Percentiles rank a stretch among this genome's conserved stretches.
phyloP scores from a whole-genome alignment of 1,284 basidiomycete genomes.

The Irpex sp. region DNA sequence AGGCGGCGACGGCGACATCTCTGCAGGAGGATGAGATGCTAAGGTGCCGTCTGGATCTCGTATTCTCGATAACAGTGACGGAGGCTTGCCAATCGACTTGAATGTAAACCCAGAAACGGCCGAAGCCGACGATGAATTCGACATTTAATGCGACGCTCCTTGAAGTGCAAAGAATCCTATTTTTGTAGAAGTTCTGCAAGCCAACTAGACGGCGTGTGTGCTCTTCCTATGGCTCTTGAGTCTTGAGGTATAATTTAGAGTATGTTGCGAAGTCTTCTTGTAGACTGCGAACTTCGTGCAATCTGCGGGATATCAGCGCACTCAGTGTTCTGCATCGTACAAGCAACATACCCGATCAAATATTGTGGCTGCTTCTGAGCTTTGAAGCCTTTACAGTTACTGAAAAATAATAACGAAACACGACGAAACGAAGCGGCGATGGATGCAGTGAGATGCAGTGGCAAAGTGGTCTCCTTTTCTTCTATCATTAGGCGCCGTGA shows the following conservation, averaged over 20 bases:
- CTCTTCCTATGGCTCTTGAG: no score
- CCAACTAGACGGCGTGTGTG: no score
- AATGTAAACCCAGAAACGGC: constrained; percentile 12
- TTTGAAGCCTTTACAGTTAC: not conserved
- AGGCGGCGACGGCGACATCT: constrained; percentile 1
- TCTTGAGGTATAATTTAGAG: no score
- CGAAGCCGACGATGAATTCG: not conserved
- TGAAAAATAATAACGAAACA: not conserved
- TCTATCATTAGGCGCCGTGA: no score
- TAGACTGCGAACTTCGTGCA: not conserved
- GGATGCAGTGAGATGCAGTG: no score
- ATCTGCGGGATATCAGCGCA: not conserved
- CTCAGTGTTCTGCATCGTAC: not conserved
- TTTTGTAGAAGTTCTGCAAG: no score
- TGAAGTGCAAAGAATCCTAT: not conserved
- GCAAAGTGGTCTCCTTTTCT: no score
- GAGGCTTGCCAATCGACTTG: constrained; percentile 14
- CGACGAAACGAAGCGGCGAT: not conserved
- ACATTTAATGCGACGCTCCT: not conserved
- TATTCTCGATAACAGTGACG: constrained; percentile 14
- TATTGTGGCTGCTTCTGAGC: not conserved
- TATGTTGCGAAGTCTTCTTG: no score
- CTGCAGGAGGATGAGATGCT: not conserved
- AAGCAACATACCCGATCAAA: not conserved
- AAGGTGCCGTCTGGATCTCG: not conserved